Base-by-base conservation (phyloP, 257 asterid genomes). In the Petrea volubilis region DNA sequence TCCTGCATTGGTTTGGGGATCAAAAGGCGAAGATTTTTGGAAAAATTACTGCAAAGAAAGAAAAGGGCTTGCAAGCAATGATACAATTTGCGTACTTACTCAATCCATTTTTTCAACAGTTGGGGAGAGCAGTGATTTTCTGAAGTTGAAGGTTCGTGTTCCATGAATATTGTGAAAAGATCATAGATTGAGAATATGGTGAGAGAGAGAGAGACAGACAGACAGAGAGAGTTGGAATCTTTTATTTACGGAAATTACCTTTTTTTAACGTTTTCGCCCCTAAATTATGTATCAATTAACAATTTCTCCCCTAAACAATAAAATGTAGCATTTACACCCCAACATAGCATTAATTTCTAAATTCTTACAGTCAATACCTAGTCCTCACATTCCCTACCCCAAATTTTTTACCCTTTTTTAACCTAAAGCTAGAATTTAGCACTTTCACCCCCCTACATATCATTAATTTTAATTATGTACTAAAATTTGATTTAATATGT, bases 21-120 rank as follows among this genome's bases (percentile, higher is more conserved):
- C 51, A 18, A 58, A 0, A 29, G 27, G 53, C 46, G 24, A 63
- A 5, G 17, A 38, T 57, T 52, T 11, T 13, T 53, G 40, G 17
- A 44, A 52, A 18, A 47, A 9, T 0, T n/a, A 62, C n/a, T 7
- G 25, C 29, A 23, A 64, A 29, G 43, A 56, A 29, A n/a, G 20
- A 20, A 18, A 47, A 47, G 5, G 15, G 36, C 0, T n/a, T 9
- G 67, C 8, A 34, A 13, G 5, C 27, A 73, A n/a, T 7, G 6
- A 11, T 38, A 50, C 21, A 70, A 59, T 17, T 31, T 33, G 59
- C 12, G 36, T 0, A 18, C 70, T 71, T 77, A 83, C 87, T 74
- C 74, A 14, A 77, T 83, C 88, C 88, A 83, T 29, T 75, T 12
- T 56, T 59, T 72, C 50, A 41, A 50, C 28, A 72, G 46, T 20